Percentiles rank a stretch among this genome's conserved stretches.
Evolutionary conservation across 2,329 filamentous ascomycete genomes (phyloP).

Genomic region (Davidsoniella eucalypti): DNA sequence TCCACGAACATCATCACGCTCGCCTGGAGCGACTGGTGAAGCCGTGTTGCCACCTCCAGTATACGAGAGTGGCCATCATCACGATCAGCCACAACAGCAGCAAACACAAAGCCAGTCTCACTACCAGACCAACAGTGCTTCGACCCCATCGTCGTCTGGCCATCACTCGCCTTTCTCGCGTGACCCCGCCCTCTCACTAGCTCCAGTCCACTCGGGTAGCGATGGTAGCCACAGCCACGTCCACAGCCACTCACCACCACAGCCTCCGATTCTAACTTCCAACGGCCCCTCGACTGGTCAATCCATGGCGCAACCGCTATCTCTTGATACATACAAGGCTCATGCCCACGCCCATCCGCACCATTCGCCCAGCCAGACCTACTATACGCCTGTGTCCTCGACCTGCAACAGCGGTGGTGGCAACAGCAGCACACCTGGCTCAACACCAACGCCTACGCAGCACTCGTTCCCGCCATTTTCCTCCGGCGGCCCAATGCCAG

Average conservation of each 20-base stretch:
- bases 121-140: neutral
- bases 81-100: neutral
- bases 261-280: conserved; percentile 15
- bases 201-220: neutral
- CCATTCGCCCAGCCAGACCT: conserved; percentile 8
- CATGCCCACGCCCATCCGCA: neutral
- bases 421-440: neutral
- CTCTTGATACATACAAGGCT: conserved; percentile 12
- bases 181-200: conserved; percentile 13
- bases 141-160: conserved; percentile 13
- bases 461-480: conserved; percentile 4
- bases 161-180: conserved; percentile 23
- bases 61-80: conserved; percentile 42
- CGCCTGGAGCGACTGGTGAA: conserved; percentile 39
- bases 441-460: conserved; percentile 3
- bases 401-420: neutral
- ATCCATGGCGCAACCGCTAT: neutral
- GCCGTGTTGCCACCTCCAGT: conserved; percentile 44
- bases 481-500: neutral
- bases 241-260: neutral
- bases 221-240: neutral
- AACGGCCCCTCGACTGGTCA: neutral
- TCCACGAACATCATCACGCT: conserved; percentile 6
- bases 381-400: conserved; percentile 10
- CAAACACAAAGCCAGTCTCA: no score